A percentile compares a stretch with the other conserved stretches of the same genome.
phyloP scores from a whole-genome alignment of 1,284 basidiomycete species.

The Trichosporon ovoides region DNA sequence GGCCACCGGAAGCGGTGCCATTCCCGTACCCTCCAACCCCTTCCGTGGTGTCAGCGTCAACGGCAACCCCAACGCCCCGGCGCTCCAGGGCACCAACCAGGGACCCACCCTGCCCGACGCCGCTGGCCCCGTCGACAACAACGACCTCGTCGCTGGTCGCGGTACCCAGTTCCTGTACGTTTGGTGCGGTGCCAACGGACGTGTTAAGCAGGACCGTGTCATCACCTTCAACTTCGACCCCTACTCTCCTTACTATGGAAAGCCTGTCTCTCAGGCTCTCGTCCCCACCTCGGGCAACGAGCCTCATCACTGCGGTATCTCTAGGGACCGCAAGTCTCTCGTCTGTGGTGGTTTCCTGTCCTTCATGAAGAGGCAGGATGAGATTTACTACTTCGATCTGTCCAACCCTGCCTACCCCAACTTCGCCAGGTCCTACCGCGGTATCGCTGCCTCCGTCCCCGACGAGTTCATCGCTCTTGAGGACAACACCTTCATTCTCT shows the following conservation, averaged over 20 bases:
- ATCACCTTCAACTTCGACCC: conserved; percentile 19
- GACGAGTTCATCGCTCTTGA: conserved; percentile 16
- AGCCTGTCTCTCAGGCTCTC: conserved; percentile 8
- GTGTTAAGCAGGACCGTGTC: conserved; percentile 11
- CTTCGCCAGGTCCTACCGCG: not conserved
- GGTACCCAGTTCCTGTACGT: conserved; percentile 18
- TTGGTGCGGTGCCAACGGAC: conserved; percentile 16
- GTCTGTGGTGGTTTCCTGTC: conserved; percentile 21
- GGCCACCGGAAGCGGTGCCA: not conserved
- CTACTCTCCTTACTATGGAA: conserved; percentile 13
- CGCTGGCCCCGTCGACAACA: conserved; percentile 1
- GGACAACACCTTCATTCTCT: conserved; percentile 16
- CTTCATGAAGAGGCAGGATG: conserved; percentile 9
- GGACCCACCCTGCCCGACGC: not conserved
- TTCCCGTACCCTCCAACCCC: not conserved
- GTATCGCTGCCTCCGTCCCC: conserved; percentile 9
- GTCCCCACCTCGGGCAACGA: conserved; percentile 12
- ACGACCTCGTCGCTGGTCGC: not conserved
- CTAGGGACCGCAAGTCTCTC: conserved; percentile 2
- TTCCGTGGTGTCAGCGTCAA: not conserved
- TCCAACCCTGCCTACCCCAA: conserved; percentile 11
- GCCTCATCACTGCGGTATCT: conserved; percentile 20
- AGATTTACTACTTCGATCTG: conserved; percentile 18
- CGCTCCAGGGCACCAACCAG: not conserved
- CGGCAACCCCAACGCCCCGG: not conserved